phyloP scores from a whole-genome alignment of 345 rosid species.

The Eucalyptus cloeziana region DNA sequence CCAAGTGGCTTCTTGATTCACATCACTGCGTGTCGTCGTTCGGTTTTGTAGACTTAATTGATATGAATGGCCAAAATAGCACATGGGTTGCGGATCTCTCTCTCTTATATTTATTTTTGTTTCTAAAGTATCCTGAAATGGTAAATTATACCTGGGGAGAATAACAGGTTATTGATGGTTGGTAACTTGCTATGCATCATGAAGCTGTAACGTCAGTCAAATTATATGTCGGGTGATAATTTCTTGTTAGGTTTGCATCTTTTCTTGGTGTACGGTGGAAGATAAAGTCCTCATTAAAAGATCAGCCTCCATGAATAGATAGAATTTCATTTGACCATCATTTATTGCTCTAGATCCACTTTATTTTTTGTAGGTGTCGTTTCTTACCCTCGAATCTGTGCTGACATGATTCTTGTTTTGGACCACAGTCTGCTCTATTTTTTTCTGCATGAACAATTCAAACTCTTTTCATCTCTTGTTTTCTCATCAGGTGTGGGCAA shows the following conservation, averaged over 20 bases:
- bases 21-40: neutral
- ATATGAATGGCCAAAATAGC: neutral
- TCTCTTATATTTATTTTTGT: neutral
- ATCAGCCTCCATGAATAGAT: neutral
- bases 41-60: neutral
- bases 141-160: neutral
- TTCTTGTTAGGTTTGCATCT: neutral
- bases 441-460: neutral
- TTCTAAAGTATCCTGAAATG: neutral
- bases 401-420: neutral
- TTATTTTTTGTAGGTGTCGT: neutral
- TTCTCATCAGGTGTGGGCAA: conserved; percentile 69
- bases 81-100: neutral
- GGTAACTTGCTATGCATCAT: neutral
- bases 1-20: neutral
- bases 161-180: neutral
- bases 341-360: neutral
- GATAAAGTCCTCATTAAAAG: neutral
- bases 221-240: neutral
- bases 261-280: neutral
- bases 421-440: neutral
- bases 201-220: neutral
- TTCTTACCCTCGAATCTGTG: neutral
- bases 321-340: neutral
- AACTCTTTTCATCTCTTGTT: neutral